These are phyloP conservation scores for Gillenia trifoliata DNA, from an alignment of 306 rosid genomes.

Conservation along the genomic window DNA sequence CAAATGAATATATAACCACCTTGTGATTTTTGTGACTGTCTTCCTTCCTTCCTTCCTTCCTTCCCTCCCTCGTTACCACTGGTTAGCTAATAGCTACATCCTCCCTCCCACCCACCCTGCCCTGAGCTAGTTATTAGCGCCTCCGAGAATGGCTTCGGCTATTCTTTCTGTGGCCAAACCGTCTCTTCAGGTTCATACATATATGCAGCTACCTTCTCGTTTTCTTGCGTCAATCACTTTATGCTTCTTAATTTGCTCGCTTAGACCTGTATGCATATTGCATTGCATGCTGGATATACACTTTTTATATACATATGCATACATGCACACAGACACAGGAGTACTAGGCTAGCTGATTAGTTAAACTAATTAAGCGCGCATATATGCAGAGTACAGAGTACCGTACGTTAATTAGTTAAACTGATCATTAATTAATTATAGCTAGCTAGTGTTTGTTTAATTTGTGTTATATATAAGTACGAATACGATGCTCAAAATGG, in stretches of 20 bases:
- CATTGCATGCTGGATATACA: neutral
- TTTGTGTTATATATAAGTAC: neutral
- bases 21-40: slow-evolving; percentile 7
- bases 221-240: neutral
- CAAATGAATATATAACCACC: slow-evolving; percentile 8
- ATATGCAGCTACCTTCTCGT: neutral
- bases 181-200: slow-evolving; percentile 63
- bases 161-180: slow-evolving; percentile 88
- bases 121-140: neutral
- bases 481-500: neutral
- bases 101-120: neutral
- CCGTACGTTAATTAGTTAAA: too few species aligned
- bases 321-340: too few species aligned
- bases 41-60: neutral
- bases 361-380: too few species aligned
- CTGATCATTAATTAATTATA: neutral
- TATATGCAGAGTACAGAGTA: too few species aligned
- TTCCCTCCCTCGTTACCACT: neutral
- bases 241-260: neutral
- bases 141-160: slow-evolving; percentile 80
- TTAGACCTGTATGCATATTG: too few species aligned
- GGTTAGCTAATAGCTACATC: neutral
- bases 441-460: neutral
- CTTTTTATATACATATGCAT: neutral
- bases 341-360: too few species aligned